Evolutionary conservation across 768 basidiomycete genomes (phyloP).

Genomic region (Brasilioporus rufonigricans): DNA sequence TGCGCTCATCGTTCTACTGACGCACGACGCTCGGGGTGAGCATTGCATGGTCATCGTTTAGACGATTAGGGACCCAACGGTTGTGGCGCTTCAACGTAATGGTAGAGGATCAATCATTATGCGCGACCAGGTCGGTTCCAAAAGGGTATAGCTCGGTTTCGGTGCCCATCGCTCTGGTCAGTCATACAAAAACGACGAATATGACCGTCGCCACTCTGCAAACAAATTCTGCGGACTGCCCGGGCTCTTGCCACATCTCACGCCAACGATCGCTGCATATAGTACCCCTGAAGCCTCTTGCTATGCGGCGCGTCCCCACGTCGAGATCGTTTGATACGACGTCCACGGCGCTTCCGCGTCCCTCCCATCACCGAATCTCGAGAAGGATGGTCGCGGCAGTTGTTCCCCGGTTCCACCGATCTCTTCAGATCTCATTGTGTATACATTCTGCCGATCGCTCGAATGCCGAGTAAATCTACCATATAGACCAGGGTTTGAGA

Average conservation of each 20-base stretch:
- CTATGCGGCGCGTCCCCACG: not conserved
- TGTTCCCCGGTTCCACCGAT: slow-evolving; percentile 1
- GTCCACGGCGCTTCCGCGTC: slow-evolving; percentile 9
- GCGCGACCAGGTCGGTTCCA: not conserved
- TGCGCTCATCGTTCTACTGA: not conserved
- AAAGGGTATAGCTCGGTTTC: not conserved
- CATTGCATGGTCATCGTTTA: not conserved
- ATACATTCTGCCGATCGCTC: not conserved
- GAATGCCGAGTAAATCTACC: not conserved
- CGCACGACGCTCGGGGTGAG: not conserved
- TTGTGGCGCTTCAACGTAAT: not conserved
- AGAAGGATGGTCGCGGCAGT: not conserved
- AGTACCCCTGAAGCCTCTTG: not conserved
- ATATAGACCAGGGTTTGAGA: not conserved
- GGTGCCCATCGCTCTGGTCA: not conserved
- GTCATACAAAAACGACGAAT: not conserved
- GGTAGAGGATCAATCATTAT: not conserved
- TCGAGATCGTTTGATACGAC: slow-evolving; percentile 12
- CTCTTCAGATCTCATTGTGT: slow-evolving; percentile 3
- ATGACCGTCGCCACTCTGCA: not conserved
- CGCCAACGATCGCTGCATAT: slow-evolving; percentile 1
- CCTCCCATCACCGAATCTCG: not conserved
- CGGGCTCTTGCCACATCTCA: not conserved
- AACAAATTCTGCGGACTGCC: not conserved
- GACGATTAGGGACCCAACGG: not conserved